Evolutionary conservation across 2,329 filamentous ascomycete genomes (phyloP).

Genomic region (Xylaria multiplex): DNA sequence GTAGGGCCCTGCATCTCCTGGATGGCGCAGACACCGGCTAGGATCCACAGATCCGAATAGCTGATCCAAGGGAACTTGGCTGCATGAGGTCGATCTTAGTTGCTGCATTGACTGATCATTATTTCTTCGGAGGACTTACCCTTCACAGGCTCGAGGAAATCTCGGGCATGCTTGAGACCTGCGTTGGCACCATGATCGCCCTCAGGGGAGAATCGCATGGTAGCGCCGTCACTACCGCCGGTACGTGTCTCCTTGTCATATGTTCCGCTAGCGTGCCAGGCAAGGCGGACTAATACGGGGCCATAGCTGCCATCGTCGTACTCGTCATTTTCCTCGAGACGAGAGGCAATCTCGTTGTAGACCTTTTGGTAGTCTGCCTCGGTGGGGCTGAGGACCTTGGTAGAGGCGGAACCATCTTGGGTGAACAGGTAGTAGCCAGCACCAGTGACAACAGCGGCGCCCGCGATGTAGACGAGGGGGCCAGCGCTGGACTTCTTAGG

Average conservation of each 20-base stretch:
- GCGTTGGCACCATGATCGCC: slow-evolving; percentile 92
- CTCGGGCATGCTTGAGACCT: slow-evolving; percentile 83
- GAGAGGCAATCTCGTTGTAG: slow-evolving; percentile 84
- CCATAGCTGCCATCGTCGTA: slow-evolving; percentile 98
- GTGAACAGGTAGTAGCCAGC: slow-evolving; percentile 74
- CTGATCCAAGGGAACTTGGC: slow-evolving; percentile 92
- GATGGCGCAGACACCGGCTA: slow-evolving; percentile 83
- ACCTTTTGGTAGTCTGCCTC: slow-evolving; percentile 94
- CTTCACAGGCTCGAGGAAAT: slow-evolving; percentile 94
- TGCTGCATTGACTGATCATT: background rate
- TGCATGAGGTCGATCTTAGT: slow-evolving; percentile 44
- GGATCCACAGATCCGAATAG: slow-evolving; percentile 97
- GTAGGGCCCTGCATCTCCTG: slow-evolving; percentile 94
- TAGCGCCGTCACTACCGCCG: slow-evolving; percentile 94
- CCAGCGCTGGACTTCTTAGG: slow-evolving; percentile 61
- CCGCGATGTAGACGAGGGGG: slow-evolving; percentile 66
- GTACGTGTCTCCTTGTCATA: slow-evolving; percentile 89
- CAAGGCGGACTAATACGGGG: slow-evolving; percentile 87
- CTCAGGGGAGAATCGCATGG: slow-evolving; percentile 95
- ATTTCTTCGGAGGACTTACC: slow-evolving; percentile 56
- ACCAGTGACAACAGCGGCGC: slow-evolving; percentile 68
- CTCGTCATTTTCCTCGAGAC: slow-evolving; percentile 87
- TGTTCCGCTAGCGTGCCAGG: slow-evolving; percentile 94
- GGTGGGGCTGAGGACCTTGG: slow-evolving; percentile 75
- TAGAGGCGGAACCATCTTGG: slow-evolving; percentile 55